Conservation (phyloP, 306 rosid species). For the Gastrolobium bilobum region DNA sequence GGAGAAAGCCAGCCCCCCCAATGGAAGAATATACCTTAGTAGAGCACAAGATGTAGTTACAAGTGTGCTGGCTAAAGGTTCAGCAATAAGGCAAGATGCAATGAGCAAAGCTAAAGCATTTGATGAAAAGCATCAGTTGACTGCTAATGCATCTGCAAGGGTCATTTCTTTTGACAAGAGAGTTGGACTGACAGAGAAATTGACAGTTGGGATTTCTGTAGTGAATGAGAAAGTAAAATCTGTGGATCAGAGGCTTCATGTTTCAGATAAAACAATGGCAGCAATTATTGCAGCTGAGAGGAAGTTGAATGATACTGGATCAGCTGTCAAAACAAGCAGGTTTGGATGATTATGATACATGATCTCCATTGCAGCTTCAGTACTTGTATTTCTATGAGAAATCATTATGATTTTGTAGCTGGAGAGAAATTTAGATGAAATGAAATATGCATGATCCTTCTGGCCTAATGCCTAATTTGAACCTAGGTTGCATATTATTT, state of each 20-base stretch:
- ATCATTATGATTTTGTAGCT: neutral
- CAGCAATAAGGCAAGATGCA: slow-evolving; percentile 89
- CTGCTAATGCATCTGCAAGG: slow-evolving; percentile 89
- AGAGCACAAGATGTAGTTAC: slow-evolving; percentile 88
- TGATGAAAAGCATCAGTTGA: slow-evolving; percentile 90
- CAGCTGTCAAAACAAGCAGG: slow-evolving; percentile 98
- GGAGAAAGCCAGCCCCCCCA: slow-evolving; percentile 57
- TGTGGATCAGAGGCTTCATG: slow-evolving; percentile 90
- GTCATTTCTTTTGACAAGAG: slow-evolving; percentile 84
- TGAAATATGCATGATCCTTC: neutral
- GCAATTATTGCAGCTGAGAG: slow-evolving; percentile 92
- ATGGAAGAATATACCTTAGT: slow-evolving; percentile 74
- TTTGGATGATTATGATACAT: slow-evolving; percentile 47
- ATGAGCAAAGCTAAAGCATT: slow-evolving; percentile 95
- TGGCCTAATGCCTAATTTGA: slow-evolving; percentile 15
- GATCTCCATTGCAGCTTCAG: slow-evolving; percentile 28
- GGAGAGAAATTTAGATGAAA: neutral
- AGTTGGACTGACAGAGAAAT: slow-evolving; percentile 84
- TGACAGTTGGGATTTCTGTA: slow-evolving; percentile 79
- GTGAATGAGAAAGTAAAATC: slow-evolving; percentile 93
- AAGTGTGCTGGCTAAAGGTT: slow-evolving; percentile 80
- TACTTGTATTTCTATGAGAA: slow-evolving; percentile 1
- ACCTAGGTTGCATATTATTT: slow-evolving; percentile 13
- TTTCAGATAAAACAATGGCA: slow-evolving; percentile 94
- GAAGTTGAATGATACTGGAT: slow-evolving; percentile 87